phyloP scores from a whole-genome alignment of 129 eudicot genomes.

The Ambrosia trifida region DNA sequence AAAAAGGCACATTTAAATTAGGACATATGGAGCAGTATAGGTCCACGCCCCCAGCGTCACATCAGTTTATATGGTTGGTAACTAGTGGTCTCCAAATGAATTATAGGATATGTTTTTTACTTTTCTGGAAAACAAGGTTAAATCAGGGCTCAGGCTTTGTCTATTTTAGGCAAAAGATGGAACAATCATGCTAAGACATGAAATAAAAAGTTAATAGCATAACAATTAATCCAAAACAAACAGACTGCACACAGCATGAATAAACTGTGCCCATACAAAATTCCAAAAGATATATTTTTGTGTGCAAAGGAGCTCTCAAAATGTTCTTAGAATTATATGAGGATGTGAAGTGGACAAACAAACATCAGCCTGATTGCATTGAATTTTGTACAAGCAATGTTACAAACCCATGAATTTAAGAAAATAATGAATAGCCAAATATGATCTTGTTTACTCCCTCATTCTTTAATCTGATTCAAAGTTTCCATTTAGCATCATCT shows the following conservation, averaged over 20 bases:
- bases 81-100: not conserved
- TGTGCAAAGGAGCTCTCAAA: conserved; percentile 2
- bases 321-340: not conserved
- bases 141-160: not conserved
- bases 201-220: not conserved
- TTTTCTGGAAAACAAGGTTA: not conserved
- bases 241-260: not conserved
- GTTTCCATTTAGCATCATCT: conserved; percentile 9
- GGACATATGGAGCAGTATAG: not conserved
- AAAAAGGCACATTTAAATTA: not conserved
- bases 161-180: not conserved
- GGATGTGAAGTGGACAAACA: not conserved
- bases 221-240: conserved; percentile 11
- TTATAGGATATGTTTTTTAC: not conserved
- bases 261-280: conserved; percentile 3
- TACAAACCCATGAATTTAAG: conserved; percentile 6
- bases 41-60: not conserved
- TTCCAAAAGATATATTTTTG: not conserved
- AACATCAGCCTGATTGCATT: not conserved
- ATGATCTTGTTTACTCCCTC: conserved; percentile 11
- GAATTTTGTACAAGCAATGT: conserved; percentile 12
- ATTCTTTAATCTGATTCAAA: not conserved
- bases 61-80: not conserved
- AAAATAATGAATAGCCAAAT: not conserved
- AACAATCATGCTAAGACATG: not conserved